Base-by-base conservation (phyloP, 805 yeast genomes). In the Saccharomycopsis sp. region DNA sequence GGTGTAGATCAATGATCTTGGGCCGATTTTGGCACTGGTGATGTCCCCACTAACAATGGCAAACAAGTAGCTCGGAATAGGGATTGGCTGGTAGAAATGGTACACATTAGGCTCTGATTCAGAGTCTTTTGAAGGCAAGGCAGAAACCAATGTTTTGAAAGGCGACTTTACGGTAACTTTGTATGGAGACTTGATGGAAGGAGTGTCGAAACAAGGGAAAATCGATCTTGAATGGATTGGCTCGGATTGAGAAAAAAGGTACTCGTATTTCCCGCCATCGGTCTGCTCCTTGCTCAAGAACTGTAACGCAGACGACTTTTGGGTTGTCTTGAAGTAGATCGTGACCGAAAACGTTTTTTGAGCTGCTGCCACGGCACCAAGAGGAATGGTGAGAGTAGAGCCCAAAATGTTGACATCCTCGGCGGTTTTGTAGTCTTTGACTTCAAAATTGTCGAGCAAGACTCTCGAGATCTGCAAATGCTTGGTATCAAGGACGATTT, bases 121-220 rank as follows among this genome's bases (percentile, higher is more conserved):
- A 29, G 37, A 29, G 4, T 20, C 48, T 44, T 44, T 44, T 12
- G 48, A 7, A 44, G 48, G 8, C 24, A 81, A 73, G 50, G 96
- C 97, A 3, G 91, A 83, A 71, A 89, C 83, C 24, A 90, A 82
- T 2, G 82, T 81, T n/a, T 87, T 87, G 56, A 80, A 75, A 15
- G 82, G 78, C 1, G 96, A 87, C 48, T 70, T 77, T 55, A 87
- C 82, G 23, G 72, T 73, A 62, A 85, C 83, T 16, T 73, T 69
- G 66, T 77, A 87, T 0, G 84, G 75, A 1, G 91, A 79, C 69
- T 91, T 91, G 34, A 90, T 78, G 0, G 92, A 79, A 1, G 97
- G 97, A 0, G 97, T 90, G 70, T 91, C 97, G 68, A 91, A 91
- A 65, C 90, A 87, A 7, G 97, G 97, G 73, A 87, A 85, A 66